Base-by-base conservation (phyloP, 2,329 filamentous ascomycete species). In the Ophiosphaerella narmari region DNA sequence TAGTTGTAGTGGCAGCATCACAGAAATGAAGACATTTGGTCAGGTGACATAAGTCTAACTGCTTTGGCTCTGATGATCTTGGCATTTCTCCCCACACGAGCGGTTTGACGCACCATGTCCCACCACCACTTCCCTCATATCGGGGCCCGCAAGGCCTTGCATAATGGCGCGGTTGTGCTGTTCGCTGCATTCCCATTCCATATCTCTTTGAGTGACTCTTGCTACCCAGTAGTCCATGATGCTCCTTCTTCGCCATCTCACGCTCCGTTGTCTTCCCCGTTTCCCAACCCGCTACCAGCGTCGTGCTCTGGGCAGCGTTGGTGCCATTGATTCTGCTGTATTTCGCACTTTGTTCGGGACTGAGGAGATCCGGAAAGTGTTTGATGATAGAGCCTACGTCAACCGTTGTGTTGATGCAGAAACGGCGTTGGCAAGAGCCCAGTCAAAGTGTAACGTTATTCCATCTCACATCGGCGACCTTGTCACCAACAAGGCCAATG, bases 271-370 rank as follows among this genome's bases (percentile, higher is more conserved):
- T 18, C 33, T 62, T 31, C 56, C 62, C 36, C 54, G 55, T 41
- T 44, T 66, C 29, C 39, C 58, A 29, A 36, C 54, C 23, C 46
- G 50, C 14, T 52, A 46, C 21, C 62, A 64, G 45, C 60, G 61
- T 9, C 63, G 67, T 35, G 42, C 52, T 14, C 50, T 71, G 26
- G 68, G 68, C 24, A 70, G 67, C 39, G 67, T 70, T 39, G 68
- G 67, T 48, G 68, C 68, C 33, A 75, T 81, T 43, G 79, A 82
- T 59, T 82, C 80, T 5, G 71, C 73, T 7, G 74, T 82, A 14
- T 82, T 81, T 56, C 74, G 78, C 3, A 79, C 77, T 7, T 64
- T 82, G 1, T 82, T 82, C 48, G 79, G 80, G 8, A 81, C 78
- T 1, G 74, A 80, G 4, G 78, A 80, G 53, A 78, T 81, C 35